A percentile compares a stretch with the other conserved stretches of the same genome.
These are phyloP conservation scores for Kondoa malvinella DNA, from an alignment of 768 basidiomycete species.

Conservation along the genomic window DNA sequence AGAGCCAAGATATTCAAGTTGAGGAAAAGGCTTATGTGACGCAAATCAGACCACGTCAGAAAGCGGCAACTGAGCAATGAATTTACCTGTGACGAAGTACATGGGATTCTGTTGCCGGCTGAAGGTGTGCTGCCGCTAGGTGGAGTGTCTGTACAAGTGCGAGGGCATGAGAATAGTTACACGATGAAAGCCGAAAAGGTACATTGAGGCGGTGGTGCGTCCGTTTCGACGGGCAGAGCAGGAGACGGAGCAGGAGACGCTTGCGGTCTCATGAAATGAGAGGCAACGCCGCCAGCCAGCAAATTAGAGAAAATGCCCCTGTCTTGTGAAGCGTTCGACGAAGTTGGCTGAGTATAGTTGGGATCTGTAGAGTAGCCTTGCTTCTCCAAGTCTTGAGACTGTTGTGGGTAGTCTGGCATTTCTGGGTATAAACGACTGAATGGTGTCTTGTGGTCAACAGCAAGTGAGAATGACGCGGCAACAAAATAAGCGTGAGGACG, in stretches of 20 bases:
- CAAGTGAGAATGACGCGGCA: too few relatives aligned
- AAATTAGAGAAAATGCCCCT: neutral
- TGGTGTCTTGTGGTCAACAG: too few relatives aligned
- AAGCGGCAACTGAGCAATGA: neutral
- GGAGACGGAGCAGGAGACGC: neutral
- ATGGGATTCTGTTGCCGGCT: neutral
- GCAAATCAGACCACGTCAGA: neutral
- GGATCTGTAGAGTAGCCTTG: neutral
- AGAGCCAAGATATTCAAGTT: neutral
- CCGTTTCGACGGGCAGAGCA: neutral
- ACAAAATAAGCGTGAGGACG: too few relatives aligned
- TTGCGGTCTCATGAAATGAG: neutral
- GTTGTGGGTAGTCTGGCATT: neutral
- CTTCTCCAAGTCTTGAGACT: neutral
- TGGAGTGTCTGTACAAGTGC: neutral
- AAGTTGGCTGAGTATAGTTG: neutral
- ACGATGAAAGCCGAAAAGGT: neutral
- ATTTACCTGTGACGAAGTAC: neutral
- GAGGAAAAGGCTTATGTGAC: neutral
- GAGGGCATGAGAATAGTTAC: neutral
- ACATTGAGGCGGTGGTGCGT: neutral
- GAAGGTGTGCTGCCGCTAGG: neutral
- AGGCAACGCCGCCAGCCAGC: neutral
- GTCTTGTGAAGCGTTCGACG: neutral
- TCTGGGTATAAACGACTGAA: neutral